Percentiles rank a stretch among this genome's conserved stretches.
Conservation (phyloP, 495 filamentous ascomycete genomes). For the Tuber calosporum region DNA sequence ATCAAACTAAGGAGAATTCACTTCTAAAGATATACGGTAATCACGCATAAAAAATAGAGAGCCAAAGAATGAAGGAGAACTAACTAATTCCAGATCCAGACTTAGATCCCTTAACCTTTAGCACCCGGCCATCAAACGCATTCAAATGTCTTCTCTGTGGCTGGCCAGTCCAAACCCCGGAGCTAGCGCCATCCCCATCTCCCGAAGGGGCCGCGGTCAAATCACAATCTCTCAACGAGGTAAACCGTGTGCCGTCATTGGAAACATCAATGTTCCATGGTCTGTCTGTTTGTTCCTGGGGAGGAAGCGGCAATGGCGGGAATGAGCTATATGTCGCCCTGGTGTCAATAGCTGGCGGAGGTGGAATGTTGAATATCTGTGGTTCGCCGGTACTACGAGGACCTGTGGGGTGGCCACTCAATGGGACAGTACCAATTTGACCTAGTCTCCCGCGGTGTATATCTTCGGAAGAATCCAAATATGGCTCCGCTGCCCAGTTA, state of each 20-base stretch:
- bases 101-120: not conserved
- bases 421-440: no score
- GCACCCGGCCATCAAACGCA: rapidly evolving
- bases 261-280: not conserved
- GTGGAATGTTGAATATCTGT: not conserved
- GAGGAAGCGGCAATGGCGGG: not conserved
- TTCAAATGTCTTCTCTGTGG: not conserved
- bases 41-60: not conserved
- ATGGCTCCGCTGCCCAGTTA: no score
- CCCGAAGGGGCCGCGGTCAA: no score
- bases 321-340: not conserved
- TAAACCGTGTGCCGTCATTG: not conserved
- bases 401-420: no score
- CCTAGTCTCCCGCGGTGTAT: no score
- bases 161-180: not conserved
- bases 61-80: not conserved
- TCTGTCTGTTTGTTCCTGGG: not conserved
- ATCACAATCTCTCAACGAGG: not conserved
- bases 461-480: no score
- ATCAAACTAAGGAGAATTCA: not conserved
- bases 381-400: no score
- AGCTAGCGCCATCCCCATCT: not conserved
- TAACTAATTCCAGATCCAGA: not conserved
- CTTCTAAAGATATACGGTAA: rapidly evolving
- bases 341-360: not conserved